phyloP scores from a whole-genome alignment of 768 basidiomycete species.

The Russula sp. region DNA sequence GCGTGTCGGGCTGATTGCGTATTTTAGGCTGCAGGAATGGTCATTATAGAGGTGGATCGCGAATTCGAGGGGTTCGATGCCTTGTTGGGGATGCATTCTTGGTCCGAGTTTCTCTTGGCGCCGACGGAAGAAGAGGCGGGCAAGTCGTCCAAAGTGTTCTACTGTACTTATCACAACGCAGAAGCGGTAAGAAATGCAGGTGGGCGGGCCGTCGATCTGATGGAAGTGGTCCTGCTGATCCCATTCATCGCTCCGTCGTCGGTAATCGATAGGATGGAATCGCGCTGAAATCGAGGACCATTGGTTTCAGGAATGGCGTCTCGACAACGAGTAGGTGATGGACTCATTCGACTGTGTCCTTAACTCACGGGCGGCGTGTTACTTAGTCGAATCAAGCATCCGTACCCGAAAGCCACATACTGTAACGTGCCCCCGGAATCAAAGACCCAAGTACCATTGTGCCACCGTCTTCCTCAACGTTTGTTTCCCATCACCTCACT shows the following conservation, averaged over 20 bases:
- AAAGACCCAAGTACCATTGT: constrained; percentile 40
- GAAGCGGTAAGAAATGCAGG: constrained; percentile 46
- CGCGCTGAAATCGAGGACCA: constrained; percentile 42
- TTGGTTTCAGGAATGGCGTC: constrained; percentile 41
- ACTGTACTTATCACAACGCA: constrained; percentile 39
- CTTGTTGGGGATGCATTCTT: constrained; percentile 46
- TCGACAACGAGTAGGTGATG: constrained; percentile 35
- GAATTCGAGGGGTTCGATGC: constrained; percentile 35
- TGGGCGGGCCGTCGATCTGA: constrained; percentile 31
- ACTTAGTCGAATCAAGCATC: constrained; percentile 37
- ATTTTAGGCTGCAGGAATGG: constrained; percentile 41
- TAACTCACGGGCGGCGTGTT: neutral
- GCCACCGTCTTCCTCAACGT: constrained; percentile 44
- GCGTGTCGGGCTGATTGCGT: neutral
- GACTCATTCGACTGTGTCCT: neutral
- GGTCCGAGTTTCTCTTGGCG: constrained; percentile 41
- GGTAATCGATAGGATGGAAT: constrained; percentile 44
- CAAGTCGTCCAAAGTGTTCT: constrained; percentile 40
- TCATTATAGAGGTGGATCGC: constrained; percentile 45
- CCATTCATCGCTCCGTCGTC: neutral
- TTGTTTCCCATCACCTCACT: constrained; percentile 35
- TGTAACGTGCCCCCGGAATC: constrained; percentile 44
- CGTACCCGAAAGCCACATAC: constrained; percentile 43
- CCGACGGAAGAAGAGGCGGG: constrained; percentile 37
- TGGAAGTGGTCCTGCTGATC: too few relatives aligned